phyloP scores from a whole-genome alignment of 2,329 filamentous ascomycete species.

The Reticulascus tulasneorum region DNA sequence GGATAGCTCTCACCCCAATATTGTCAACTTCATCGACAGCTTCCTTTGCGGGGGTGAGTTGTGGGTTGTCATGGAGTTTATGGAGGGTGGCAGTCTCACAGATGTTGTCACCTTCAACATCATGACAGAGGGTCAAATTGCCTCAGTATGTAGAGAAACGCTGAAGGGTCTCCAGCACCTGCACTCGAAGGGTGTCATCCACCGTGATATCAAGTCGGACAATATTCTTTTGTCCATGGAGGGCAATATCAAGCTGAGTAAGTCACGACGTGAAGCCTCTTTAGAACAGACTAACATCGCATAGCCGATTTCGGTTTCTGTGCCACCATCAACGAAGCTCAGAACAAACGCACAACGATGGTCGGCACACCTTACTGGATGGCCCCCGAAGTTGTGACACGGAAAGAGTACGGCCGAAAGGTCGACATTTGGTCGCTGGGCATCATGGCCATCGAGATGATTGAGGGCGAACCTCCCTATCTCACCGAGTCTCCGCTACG shows the following conservation, averaged over 20 bases:
- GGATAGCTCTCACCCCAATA: conserved; percentile 96
- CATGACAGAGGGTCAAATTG: conserved; percentile 97
- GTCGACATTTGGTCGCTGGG: conserved; percentile 98
- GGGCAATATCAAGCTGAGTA: conserved; percentile 96
- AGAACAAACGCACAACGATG: conserved; percentile 98
- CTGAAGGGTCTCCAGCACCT: conserved; percentile 88
- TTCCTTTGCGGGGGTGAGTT: conserved; percentile 85
- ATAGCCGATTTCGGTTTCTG: conserved; percentile 97
- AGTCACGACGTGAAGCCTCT: no score
- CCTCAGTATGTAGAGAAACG: conserved; percentile 90
- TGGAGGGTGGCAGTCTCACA: conserved; percentile 96
- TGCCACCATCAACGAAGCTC: conserved; percentile 94
- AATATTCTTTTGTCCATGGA: conserved; percentile 93
- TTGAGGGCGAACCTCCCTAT: conserved; percentile 96
- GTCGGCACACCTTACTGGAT: conserved; percentile 99
- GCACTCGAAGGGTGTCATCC: conserved; percentile 96
- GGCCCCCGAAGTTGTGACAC: conserved; percentile 95
- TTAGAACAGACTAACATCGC: conserved; percentile 33
- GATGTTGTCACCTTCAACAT: conserved; percentile 99
- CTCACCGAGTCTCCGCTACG: conserved; percentile 90
- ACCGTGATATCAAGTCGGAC: conserved; percentile 98
- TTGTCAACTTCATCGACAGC: conserved; percentile 99
- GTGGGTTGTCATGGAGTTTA: conserved; percentile 99
- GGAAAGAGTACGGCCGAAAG: conserved; percentile 97
- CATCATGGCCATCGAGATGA: conserved; percentile 99